Conservation (phyloP, 2,329 filamentous ascomycete species). For the Aspergillus alliaceus region DNA sequence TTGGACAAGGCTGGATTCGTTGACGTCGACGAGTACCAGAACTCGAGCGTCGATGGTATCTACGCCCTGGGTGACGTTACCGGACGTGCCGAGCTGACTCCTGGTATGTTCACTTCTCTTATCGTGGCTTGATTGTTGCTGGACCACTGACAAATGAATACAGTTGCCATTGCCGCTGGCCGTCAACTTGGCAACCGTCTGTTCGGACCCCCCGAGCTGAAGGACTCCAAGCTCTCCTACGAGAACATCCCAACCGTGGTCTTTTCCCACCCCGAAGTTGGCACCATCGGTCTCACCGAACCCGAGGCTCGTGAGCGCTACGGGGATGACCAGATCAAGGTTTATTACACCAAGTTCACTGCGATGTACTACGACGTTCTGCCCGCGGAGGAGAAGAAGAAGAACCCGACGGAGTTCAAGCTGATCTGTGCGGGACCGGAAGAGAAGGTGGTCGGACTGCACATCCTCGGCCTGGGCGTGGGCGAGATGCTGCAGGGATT, state of each 20-base stretch:
- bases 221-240: constrained; percentile 47
- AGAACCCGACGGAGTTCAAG: constrained; percentile 54
- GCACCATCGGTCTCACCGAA: constrained; percentile 51
- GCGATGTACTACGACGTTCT: constrained; percentile 51
- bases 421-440: constrained; percentile 49
- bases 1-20: constrained; percentile 42
- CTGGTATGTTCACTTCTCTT: constrained; percentile 35
- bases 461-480: constrained; percentile 49
- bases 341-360: constrained; percentile 51
- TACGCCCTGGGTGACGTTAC: constrained; percentile 55
- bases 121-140: background rate
- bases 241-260: constrained; percentile 55
- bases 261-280: constrained; percentile 53
- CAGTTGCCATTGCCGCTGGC: constrained; percentile 54
- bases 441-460: constrained; percentile 53
- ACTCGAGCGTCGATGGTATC: constrained; percentile 48
- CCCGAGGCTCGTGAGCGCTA: constrained; percentile 48
- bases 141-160: background rate
- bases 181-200: constrained; percentile 51
- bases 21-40: constrained; percentile 52
- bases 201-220: constrained; percentile 48
- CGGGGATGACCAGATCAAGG: constrained; percentile 52
- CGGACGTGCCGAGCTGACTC: constrained; percentile 52
- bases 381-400: constrained; percentile 49
- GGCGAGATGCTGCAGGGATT: constrained; percentile 74